Base-by-base conservation (phyloP, 2,329 filamentous ascomycete genomes). In the Apiospora sp. region DNA sequence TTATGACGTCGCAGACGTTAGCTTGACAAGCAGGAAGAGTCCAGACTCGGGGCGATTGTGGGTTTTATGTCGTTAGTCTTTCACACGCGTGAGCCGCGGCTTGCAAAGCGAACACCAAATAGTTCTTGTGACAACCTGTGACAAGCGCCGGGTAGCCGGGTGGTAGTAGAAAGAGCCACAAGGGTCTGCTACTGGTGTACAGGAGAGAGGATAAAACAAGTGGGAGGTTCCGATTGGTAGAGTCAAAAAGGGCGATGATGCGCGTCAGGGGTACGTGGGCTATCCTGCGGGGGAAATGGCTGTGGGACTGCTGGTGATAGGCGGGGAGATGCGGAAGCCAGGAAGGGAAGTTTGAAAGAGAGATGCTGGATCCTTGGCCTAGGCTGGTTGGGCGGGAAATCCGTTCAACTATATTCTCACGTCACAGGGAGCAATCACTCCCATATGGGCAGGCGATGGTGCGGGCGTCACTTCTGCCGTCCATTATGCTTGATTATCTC, bases 181-280 rank as follows among this genome's bases (percentile, higher is more conserved):
- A 19, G 30, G 34, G 54, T 37, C 7, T 37, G 22, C 30, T 10
- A 34, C 30, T 7, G 2, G 27, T n/a, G 10, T 22, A 49, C 19
- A n/a, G n/a, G n/a, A 27, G 2, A n/a, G 49, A 51, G 5, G 30
- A 22, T 64, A 24, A 5, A 34, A 41, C 12, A n/a, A 24, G 34
- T 64, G 58, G 34, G 19, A 41, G 19, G 58, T 64, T 64, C 58
- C 58, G 58, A 64, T 64, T 64, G 58, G 58, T n/a, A 64, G 34
- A 64, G 58, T 41, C 14, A 34, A 64, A 64, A 64, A 37, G 27
- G 16, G 27, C 16, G 10, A n/a, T n/a, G 58, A 41, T 64, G 58
- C 58, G 58, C 22, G 12, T 41, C 58, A 64, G 58, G 58, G 58
- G 34, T 41, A 12, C 10, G 34, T 64, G 58, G 58, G 19, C 30